Conservation (phyloP, 139 green algal genomes). For the Chlamydomonas sphaeroides region DNA sequence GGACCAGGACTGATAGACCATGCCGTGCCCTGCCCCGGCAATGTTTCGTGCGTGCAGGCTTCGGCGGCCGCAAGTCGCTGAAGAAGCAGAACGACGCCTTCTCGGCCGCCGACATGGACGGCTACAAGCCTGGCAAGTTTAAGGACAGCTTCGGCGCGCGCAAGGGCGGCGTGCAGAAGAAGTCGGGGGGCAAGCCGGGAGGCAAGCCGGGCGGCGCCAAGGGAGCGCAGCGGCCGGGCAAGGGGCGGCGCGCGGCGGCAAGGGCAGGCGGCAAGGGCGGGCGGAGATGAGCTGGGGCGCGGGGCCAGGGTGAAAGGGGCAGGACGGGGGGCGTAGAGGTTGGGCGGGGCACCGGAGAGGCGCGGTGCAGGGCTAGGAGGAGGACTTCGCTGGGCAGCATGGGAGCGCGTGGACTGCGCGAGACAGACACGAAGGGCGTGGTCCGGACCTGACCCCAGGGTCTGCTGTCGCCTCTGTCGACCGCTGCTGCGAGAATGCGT, state of each 20-base stretch:
- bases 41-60: slow-evolving; percentile 72
- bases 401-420: too few species aligned
- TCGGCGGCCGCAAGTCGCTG: slow-evolving; percentile 86
- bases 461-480: too few species aligned
- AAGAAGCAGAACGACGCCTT: slow-evolving; percentile 93
- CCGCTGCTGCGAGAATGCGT: too few species aligned
- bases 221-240: slow-evolving; percentile 62
- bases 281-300: background rate
- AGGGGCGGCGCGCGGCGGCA: slow-evolving; percentile 56
- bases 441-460: too few species aligned
- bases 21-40: too few species aligned
- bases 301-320: too few species aligned
- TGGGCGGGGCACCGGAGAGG: too few species aligned
- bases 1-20: too few species aligned
- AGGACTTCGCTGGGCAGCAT: too few species aligned
- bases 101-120: slow-evolving; percentile 81
- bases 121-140: slow-evolving; percentile 59
- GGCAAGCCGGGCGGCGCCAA: slow-evolving; percentile 13
- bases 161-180: slow-evolving; percentile 40
- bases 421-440: too few species aligned
- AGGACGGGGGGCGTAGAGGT: too few species aligned
- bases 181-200: slow-evolving; percentile 4
- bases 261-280: slow-evolving; percentile 18
- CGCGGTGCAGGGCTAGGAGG: too few species aligned
- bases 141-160: slow-evolving; percentile 25